These are phyloP conservation scores for Hemileia vastatrix DNA, from an alignment of 1,284 basidiomycete species.

Conservation along the genomic window DNA sequence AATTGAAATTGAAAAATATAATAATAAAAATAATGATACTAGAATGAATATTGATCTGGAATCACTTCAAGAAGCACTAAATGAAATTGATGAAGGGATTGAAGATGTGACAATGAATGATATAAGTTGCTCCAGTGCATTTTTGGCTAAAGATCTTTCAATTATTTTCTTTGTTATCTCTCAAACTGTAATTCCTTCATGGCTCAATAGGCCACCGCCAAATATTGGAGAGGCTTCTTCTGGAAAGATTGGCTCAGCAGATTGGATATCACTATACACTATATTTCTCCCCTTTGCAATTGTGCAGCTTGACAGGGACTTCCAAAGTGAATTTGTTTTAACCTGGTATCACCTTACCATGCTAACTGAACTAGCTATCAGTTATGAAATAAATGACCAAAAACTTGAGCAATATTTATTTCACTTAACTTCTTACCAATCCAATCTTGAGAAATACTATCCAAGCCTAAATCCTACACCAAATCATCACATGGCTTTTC, in stretches of 20 bases:
- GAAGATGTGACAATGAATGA: neutral
- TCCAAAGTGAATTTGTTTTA: neutral
- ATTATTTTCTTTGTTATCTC: neutral
- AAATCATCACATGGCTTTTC: conserved; percentile 18
- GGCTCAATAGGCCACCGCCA: conserved; percentile 9
- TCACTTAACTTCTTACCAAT: conserved; percentile 3
- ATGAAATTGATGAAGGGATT: conserved; percentile 1
- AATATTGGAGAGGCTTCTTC: conserved; percentile 9
- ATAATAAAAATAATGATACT: neutral
- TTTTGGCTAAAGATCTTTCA: conserved; percentile 5
- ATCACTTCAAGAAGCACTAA: conserved; percentile 10
- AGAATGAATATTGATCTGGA: conserved; percentile 1
- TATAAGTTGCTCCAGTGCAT: neutral
- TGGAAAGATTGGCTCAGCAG: conserved; percentile 16
- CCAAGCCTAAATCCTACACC: conserved; percentile 6
- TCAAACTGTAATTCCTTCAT: conserved; percentile 4
- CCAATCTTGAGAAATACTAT: neutral
- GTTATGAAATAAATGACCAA: conserved; percentile 1
- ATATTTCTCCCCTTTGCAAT: conserved; percentile 5
- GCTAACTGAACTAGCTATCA: conserved; percentile 3
- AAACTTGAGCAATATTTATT: conserved; percentile 5
- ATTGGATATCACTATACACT: neutral
- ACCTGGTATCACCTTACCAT: conserved; percentile 4
- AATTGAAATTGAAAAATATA: neutral
- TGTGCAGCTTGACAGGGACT: neutral